Percentiles rank a stretch among this genome's conserved stretches.
These are phyloP conservation scores for Irpex sp. DNA, from an alignment of 1,284 basidiomycete species.

Conservation along the genomic window DNA sequence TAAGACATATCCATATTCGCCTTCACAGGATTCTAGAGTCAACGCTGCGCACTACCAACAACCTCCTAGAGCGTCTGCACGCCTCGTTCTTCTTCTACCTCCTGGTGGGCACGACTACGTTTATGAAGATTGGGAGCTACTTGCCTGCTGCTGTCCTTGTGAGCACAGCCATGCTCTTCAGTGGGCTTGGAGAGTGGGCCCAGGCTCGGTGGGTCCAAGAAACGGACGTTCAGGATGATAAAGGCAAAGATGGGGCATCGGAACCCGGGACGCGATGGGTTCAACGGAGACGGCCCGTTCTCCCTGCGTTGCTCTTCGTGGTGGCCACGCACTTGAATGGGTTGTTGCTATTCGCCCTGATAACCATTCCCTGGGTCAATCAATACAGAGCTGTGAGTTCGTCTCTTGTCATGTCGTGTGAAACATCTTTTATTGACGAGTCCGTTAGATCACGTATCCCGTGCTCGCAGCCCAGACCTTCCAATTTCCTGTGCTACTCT, in stretches of 20 bases:
- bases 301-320: slow-evolving; percentile 52
- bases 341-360: slow-evolving; percentile 39
- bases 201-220: slow-evolving; percentile 54
- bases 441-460: neutral
- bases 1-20: neutral
- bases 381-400: slow-evolving; percentile 35
- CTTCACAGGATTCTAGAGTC: slow-evolving; percentile 72
- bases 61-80: slow-evolving; percentile 89
- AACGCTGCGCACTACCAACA: slow-evolving; percentile 85
- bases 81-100: slow-evolving; percentile 97
- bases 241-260: neutral
- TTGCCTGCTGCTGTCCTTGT: slow-evolving; percentile 83
- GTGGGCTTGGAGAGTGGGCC: slow-evolving; percentile 73
- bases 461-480: neutral
- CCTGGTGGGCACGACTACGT: slow-evolving; percentile 69
- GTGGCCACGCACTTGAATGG: slow-evolving; percentile 52
- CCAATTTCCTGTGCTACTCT: slow-evolving; percentile 21
- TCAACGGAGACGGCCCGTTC: slow-evolving; percentile 41
- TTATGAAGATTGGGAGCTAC: slow-evolving; percentile 88
- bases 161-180: slow-evolving; percentile 79
- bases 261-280: slow-evolving; percentile 28
- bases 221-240: slow-evolving; percentile 17
- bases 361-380: slow-evolving; percentile 42
- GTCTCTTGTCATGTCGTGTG: neutral
- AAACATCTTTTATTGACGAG: neutral